A percentile compares a stretch with the other conserved stretches of the same genome.
Conservation (phyloP, 805 yeast species). For the Candida nemodendra region DNA sequence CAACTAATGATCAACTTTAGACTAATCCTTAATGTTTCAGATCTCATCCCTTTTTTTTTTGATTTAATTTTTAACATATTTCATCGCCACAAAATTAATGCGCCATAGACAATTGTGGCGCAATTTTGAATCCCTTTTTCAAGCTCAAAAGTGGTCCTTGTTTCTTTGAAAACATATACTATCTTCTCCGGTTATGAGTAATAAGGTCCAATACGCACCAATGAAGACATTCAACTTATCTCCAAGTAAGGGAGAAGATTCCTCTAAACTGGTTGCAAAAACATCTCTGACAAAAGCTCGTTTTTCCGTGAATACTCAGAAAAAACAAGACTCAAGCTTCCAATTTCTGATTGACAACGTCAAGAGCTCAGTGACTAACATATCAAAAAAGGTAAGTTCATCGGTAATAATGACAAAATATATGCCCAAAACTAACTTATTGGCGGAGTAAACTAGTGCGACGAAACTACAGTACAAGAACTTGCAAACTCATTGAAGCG, state of each 20-base stretch:
- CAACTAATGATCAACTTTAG: no score
- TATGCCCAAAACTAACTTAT: not conserved
- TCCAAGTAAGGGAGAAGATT: constrained; percentile 9
- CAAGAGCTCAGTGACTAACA: constrained; percentile 4
- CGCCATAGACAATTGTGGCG: not conserved
- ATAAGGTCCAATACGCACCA: no score
- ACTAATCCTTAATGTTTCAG: constrained; percentile 3
- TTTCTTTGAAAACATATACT: no score
- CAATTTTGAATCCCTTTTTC: not conserved
- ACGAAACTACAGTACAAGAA: constrained; percentile 12
- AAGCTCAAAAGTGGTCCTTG: not conserved
- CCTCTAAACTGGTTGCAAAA: constrained; percentile 2
- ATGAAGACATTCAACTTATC: constrained; percentile 14
- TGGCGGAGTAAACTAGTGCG: constrained; percentile 5
- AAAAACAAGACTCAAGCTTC: constrained; percentile 20
- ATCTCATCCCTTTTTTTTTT: constrained; percentile 5
- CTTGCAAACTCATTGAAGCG: constrained; percentile 13
- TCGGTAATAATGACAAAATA: not conserved
- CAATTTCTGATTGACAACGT: constrained; percentile 18
- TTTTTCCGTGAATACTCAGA: constrained; percentile 10
- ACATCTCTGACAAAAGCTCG: constrained; percentile 8
- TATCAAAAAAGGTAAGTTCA: constrained; percentile 12
- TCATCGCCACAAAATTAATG: constrained; percentile 8
- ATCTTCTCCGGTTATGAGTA: no score
- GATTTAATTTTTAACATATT: constrained; percentile 16